These are phyloP conservation scores for Colletotrichum caudatum DNA, from an alignment of 2,329 filamentous ascomycete species.

Conservation along the genomic window DNA sequence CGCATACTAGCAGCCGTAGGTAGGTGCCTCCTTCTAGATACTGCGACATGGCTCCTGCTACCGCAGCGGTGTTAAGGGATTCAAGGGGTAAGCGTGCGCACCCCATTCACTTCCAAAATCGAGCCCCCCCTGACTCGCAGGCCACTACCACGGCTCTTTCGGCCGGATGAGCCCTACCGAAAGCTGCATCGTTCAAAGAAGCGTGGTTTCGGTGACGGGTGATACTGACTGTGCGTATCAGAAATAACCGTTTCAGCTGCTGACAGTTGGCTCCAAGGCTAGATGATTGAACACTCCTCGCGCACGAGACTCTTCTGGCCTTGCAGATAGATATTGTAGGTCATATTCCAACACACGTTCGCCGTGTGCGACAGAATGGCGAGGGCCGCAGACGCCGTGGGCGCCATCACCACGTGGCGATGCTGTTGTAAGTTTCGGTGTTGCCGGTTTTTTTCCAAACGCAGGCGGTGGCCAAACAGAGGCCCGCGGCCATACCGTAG, in stretches of 20 bases:
- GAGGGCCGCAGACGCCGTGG: not conserved
- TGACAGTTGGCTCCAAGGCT: not conserved
- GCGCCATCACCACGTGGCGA: not conserved
- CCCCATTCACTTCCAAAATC: conserved; percentile 29
- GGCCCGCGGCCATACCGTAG: not conserved
- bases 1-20: not conserved
- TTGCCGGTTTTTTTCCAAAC: not conserved
- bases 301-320: not conserved
- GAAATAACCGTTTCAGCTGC: not conserved
- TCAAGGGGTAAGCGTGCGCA: conserved; percentile 8
- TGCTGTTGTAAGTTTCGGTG: not conserved
- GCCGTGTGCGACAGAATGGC: not conserved
- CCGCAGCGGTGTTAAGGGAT: not conserved
- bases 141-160: conserved; percentile 2
- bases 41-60: not conserved
- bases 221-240: not conserved
- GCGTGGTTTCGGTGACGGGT: not conserved
- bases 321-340: not conserved
- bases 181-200: not conserved
- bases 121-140: conserved; percentile 14
- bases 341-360: not conserved
- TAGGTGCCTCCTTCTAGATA: not conserved
- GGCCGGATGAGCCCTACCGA: conserved; percentile 14
- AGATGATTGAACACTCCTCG: not conserved
- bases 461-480: not conserved